Evolutionary conservation across 169 alveolate genomes (phyloP).

Genomic region (Amoebophrya sp.): DNA sequence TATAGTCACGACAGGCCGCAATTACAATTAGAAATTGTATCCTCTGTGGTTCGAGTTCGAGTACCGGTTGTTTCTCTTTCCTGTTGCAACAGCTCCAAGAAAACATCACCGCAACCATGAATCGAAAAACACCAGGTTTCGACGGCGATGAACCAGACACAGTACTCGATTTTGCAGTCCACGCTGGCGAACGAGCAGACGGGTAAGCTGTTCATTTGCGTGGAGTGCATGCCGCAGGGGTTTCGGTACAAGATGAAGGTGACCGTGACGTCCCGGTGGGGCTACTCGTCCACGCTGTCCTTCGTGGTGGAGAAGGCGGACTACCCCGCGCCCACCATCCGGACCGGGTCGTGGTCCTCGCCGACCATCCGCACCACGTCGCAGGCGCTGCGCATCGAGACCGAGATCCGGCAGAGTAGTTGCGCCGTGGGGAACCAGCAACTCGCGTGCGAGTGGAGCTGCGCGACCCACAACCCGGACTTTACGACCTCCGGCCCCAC

Average conservation of each 20-base stretch:
- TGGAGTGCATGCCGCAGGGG: constrained; percentile 16
- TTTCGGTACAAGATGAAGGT: constrained; percentile 8
- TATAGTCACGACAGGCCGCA: too few relatives aligned
- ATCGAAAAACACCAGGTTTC: too few relatives aligned
- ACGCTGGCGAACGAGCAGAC: background rate
- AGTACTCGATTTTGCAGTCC: background rate
- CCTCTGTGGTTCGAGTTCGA: too few relatives aligned
- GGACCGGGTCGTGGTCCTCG: background rate
- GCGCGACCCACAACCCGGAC: constrained; percentile 11
- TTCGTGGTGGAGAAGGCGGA: constrained; percentile 22
- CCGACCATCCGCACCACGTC: background rate
- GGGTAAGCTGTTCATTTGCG: background rate
- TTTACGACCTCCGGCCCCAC: background rate
- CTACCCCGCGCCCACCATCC: constrained; percentile 16
- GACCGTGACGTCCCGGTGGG: background rate
- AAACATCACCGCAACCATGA: too few relatives aligned
- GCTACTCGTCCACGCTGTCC: background rate
- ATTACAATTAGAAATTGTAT: too few relatives aligned
- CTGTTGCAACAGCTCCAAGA: too few relatives aligned
- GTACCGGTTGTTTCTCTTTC: too few relatives aligned
- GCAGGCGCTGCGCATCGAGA: background rate
- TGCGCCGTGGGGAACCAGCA: constrained; percentile 12
- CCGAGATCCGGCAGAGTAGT: background rate
- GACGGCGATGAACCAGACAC: background rate
- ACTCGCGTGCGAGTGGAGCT: constrained; percentile 18